Conservation (phyloP, 306 rosid genomes). For the Mimosa pudica region DNA sequence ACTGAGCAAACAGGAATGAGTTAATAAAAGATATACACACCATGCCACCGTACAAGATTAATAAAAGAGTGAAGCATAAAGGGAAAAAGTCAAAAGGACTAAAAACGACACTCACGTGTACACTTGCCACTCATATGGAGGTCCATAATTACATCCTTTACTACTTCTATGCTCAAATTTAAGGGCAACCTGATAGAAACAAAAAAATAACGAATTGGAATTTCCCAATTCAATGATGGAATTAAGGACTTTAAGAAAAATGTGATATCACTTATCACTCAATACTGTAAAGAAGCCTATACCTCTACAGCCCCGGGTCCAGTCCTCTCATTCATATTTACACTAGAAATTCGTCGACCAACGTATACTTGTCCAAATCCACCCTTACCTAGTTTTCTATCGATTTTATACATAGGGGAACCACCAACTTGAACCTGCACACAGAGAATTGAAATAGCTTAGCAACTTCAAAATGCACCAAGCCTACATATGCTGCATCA, state of each 20-base stretch:
- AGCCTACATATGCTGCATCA: background rate
- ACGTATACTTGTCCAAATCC: constrained; percentile 98
- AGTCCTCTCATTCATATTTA: constrained; percentile 46
- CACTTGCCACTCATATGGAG: constrained; percentile 99
- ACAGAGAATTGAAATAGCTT: background rate
- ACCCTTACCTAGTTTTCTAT: constrained; percentile 91
- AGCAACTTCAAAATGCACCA: background rate
- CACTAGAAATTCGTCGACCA: constrained; percentile 66
- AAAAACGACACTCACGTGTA: constrained; percentile 67
- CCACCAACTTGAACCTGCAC: constrained; percentile 93
- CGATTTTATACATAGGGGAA: constrained; percentile 84
- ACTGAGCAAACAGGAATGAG: constrained; percentile 43
- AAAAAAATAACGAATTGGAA: background rate
- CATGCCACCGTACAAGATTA: background rate
- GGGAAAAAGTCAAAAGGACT: background rate
- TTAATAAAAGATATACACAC: background rate
- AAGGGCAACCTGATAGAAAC: constrained; percentile 76
- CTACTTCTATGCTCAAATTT: constrained; percentile 97
- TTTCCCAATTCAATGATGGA: background rate
- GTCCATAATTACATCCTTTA: constrained; percentile 97
- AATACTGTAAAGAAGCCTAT: constrained; percentile 18
- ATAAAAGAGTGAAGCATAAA: background rate
- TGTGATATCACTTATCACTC: constrained; percentile 16
- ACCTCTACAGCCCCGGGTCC: constrained; percentile 84
- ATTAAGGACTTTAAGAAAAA: background rate